Conservation (phyloP, 768 basidiomycete genomes). For the Hypholoma sublateritium region DNA sequence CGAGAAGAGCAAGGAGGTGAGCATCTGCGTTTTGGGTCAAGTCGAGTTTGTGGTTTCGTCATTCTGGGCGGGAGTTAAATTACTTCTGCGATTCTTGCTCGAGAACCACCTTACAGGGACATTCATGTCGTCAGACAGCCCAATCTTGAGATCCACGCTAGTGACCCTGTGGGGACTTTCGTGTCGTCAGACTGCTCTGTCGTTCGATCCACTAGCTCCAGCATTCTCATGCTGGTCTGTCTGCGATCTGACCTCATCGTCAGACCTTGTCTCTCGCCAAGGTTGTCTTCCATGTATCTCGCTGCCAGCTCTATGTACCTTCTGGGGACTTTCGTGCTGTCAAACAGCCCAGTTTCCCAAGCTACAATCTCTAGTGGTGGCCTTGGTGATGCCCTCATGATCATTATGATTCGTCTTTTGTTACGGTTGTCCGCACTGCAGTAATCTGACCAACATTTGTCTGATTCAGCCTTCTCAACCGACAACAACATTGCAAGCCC, state of each 20-base stretch:
- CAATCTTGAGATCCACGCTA: too few relatives aligned
- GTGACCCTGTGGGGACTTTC: too few relatives aligned
- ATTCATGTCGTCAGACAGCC: too few relatives aligned
- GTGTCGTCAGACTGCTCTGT: too few relatives aligned
- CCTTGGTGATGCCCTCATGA: too few relatives aligned
- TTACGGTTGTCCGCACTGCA: background rate
- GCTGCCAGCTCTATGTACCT: background rate
- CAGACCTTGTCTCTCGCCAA: background rate
- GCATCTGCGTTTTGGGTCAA: conserved; percentile 15
- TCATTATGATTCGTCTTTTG: background rate
- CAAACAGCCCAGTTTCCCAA: too few relatives aligned
- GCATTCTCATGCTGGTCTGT: too few relatives aligned
- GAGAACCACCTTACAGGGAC: background rate
- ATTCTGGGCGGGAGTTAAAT: background rate
- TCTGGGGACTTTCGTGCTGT: too few relatives aligned
- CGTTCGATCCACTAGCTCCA: too few relatives aligned
- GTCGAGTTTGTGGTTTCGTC: background rate
- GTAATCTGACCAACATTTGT: too few relatives aligned
- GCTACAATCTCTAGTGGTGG: too few relatives aligned
- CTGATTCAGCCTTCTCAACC: conserved; percentile 65
- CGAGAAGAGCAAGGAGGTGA: conserved; percentile 83
- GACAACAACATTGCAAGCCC: conserved; percentile 90
- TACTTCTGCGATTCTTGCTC: background rate
- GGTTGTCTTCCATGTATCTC: background rate
- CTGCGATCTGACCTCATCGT: too few relatives aligned